Evolutionary conservation across 208 protist species (phyloP), one percentile per base, ranked within the genome.

Genomic region (Trypanosomatidae sp.): DNA sequence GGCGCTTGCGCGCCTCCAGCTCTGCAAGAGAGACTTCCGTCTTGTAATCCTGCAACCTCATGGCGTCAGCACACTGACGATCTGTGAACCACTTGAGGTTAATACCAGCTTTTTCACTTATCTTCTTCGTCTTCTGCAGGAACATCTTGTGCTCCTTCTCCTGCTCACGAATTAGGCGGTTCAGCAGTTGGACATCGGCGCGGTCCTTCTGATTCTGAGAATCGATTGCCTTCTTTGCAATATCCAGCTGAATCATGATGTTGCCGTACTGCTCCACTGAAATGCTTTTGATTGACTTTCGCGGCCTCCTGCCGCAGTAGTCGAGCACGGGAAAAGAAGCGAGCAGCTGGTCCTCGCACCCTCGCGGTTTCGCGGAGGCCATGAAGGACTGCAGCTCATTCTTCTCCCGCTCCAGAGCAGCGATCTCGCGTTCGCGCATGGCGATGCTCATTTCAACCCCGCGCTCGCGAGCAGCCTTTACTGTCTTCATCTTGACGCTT

Each of bases 191-290:
- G 19, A 93, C 62, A 17, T 87, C 81, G 17, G 78, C 76, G 36
- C 73, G 52, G 47, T 94, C 76, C 72, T 69, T 55, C 5, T 73
- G 69, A 68, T 94, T 96, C 62, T 90, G 70, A 59, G 91, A 64
- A 41, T 79, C 67, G 52, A 96, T 84, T 7, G 87, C 88, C 79
- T 87, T 85, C 49, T 79, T 71, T 9, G 89, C 88, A 58, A 94
- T 88, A 15, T 90, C 83, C 25, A 96, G 83, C 80, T 96, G 89
- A 25, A 75, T 80, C 43, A 93, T 65, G 3, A 87, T 71, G 65
- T 89, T 91, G 30, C 89, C 88, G 17, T 91, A 81, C 62, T 93
- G 87, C 74, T 93, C 91, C 53, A 96, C 70, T 0, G 88, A 88
- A 28, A 96, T 69, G 3, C 62, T 60, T 30, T 67, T 60, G 49